Conservation (phyloP, 129 eudicot species). For the Glebionis coronaria region DNA sequence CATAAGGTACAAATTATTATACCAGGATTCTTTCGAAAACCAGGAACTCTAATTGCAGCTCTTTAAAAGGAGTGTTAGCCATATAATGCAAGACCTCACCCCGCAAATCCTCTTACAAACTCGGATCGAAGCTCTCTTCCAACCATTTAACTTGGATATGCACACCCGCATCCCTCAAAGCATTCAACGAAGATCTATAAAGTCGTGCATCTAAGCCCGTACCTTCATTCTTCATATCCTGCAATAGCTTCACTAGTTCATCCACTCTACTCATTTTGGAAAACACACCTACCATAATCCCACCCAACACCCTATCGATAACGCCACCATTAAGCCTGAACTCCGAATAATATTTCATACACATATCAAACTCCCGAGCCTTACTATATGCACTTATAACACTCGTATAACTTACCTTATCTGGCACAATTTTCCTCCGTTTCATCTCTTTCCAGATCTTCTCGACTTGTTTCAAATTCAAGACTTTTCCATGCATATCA, state of each 20-base stretch:
- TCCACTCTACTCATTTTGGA: constrained; percentile 62
- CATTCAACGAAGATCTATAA: constrained; percentile 69
- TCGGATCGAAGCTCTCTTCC: constrained; percentile 50
- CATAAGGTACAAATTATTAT: constrained; percentile 12
- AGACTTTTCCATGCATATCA: constrained; percentile 72
- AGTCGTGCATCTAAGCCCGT: constrained; percentile 66
- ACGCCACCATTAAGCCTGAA: constrained; percentile 63
- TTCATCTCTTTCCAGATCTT: constrained; percentile 96
- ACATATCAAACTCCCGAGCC: constrained; percentile 65
- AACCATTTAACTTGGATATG: constrained; percentile 67
- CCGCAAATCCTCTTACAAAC: constrained; percentile 9
- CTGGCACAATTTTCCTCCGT: constrained; percentile 61
- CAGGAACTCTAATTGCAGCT: constrained; percentile 3
- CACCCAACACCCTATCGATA: constrained; percentile 80
- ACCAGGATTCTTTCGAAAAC: not conserved
- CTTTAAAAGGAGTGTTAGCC: constrained; percentile 1
- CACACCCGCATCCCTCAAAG: constrained; percentile 78
- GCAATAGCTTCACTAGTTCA: constrained; percentile 77
- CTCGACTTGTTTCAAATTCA: constrained; percentile 69
- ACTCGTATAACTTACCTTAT: constrained; percentile 77
- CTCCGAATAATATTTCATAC: constrained; percentile 57
- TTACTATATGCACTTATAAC: constrained; percentile 65
- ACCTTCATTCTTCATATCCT: constrained; percentile 73
- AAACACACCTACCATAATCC: constrained; percentile 86
- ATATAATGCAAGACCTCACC: constrained; percentile 1